Base-by-base conservation (phyloP, 305 asterid species). In the Fraxinus platypoda region DNA sequence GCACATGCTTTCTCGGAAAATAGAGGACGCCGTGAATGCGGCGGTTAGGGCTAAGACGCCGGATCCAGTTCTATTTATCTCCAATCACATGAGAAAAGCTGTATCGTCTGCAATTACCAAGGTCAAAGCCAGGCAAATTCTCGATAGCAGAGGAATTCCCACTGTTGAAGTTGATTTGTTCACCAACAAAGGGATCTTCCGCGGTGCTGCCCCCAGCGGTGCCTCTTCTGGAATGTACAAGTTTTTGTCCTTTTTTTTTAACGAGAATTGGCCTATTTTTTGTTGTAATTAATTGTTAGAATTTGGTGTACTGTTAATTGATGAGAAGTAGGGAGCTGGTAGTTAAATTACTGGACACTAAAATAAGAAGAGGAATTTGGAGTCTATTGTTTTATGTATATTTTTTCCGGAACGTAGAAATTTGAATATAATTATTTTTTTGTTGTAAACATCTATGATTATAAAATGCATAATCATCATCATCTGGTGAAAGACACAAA, bases 1-100 rank as follows among this genome's bases (percentile, higher is more conserved):
- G 84, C 98, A 97, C 82, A 76, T 84, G 92, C 97, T 97, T 83
- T 92, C 98, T 12, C 93, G 98, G 88, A 97, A 91, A 84, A 93
- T 97, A 49, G 99, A 97, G 87, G 99, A 97, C 83, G 98, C 99
- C 84, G 99, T 97, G 31, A 97, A 97, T 90, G 99, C 99, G 57
- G 98, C 99, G 85, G 99, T 97, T 76, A 92, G 99, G 88, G 92
- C 98, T 49, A 97, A 94, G 79, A 91, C 98, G 77, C 81, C 89
- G 77, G 99, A 96, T 93, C 99, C 99, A 41, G 97, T 96, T 80
- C 95, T 97, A 75, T 94, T 91, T 95, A 97, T 97, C 84, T 97
- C 99, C 81, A 94, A 91, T 89, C 99, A 97, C 90, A 88, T 97
- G 98, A 92, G 87, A 89, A 97, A 94, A 90, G 86, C 96, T 15